A percentile compares a stretch with the other conserved stretches of the same genome.
These are phyloP conservation scores for Pseudevernia furfuracea DNA, from an alignment of 495 filamentous ascomycete genomes.

Conservation along the genomic window DNA sequence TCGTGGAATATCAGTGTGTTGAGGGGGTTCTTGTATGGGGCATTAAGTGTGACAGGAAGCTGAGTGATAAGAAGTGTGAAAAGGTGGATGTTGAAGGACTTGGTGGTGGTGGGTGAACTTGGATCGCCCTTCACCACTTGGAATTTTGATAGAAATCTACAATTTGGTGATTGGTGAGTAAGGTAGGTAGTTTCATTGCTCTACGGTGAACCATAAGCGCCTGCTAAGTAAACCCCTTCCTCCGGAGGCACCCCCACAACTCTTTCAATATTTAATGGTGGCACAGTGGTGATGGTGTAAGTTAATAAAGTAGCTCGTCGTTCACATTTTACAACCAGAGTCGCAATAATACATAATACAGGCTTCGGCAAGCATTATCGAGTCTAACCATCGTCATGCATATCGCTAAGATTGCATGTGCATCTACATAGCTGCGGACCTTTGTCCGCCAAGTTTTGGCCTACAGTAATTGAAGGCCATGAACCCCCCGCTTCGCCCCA, in stretches of 20 bases:
- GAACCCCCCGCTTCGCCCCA: no score
- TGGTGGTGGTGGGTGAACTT: not conserved
- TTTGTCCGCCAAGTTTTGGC: not conserved
- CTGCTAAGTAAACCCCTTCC: no score
- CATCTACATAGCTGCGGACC: not conserved
- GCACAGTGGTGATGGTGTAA: no score
- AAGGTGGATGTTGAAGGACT: not conserved
- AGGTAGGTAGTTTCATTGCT: no score
- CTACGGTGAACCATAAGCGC: constrained; percentile 11
- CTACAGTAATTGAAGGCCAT: no score
- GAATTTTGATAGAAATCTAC: no score
- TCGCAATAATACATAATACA: no score
- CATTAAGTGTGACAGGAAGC: not conserved
- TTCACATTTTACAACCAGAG: no score
- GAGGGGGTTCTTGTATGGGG: not conserved
- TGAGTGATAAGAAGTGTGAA: not conserved
- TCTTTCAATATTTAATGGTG: constrained; percentile 5
- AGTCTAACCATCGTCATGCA: not conserved
- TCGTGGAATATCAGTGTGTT: not conserved
- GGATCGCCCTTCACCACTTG: not conserved
- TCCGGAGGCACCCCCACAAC: not conserved
- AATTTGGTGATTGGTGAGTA: no score
- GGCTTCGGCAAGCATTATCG: not conserved
- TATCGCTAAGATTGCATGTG: not conserved
- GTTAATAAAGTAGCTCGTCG: not conserved